These are phyloP conservation scores for Aspergillus pseudoviridinutans DNA, from an alignment of 2,329 filamentous ascomycete species.

Conservation along the genomic window DNA sequence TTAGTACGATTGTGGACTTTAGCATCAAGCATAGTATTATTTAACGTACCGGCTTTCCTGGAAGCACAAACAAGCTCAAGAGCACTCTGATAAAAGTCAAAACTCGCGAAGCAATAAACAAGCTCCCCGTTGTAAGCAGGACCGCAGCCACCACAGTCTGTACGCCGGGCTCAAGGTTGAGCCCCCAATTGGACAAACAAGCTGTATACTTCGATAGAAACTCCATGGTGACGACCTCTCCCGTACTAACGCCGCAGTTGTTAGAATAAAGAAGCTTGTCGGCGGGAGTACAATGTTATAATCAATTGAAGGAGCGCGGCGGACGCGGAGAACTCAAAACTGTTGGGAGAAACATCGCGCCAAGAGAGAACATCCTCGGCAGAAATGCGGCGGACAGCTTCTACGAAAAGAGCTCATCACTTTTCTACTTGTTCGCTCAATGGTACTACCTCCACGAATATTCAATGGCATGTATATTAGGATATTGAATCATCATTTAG, in stretches of 20 bases:
- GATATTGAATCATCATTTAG: no score
- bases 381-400: no score
- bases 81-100: slow-evolving; percentile 60
- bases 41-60: slow-evolving; percentile 45
- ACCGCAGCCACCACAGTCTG: slow-evolving; percentile 33
- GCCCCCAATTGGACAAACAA: slow-evolving; percentile 32
- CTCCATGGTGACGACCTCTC: slow-evolving; percentile 25
- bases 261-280: not conserved
- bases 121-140: slow-evolving; percentile 50
- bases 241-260: not conserved
- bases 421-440: no score
- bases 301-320: not conserved
- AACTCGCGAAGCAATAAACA: slow-evolving; percentile 55
- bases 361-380: slow-evolving; percentile 6
- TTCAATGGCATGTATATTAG: no score
- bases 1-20: slow-evolving; percentile 9
- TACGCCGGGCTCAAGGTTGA: slow-evolving; percentile 33
- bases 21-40: not conserved
- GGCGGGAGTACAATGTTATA: not conserved
- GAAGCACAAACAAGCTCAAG: slow-evolving; percentile 65
- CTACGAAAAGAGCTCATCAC: no score
- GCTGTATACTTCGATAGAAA: slow-evolving; percentile 26
- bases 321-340: slow-evolving; percentile 1
- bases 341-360: slow-evolving; percentile 1
- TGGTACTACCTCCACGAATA: no score